Evolutionary conservation across 805 yeast genomes (phyloP), one percentile per base, ranked within the genome.

Genomic region (Nakazawaea siamensis): DNA sequence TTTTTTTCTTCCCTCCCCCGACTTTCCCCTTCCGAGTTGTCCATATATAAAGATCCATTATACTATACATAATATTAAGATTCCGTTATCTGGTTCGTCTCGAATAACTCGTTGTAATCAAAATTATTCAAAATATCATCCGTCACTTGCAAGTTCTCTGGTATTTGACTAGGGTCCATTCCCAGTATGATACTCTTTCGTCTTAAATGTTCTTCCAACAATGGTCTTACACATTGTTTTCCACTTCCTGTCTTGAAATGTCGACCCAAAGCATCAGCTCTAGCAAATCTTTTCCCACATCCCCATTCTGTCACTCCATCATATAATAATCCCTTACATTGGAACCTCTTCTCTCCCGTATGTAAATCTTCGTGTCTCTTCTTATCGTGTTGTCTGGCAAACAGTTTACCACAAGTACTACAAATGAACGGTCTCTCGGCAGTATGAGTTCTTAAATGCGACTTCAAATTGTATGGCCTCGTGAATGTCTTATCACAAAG

Each of bases 381-480:
- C 40, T 79, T 60, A 52, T 82, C 92, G 48, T 82, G 92, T 37
- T 77, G 79, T 40, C 92, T 58, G 5, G 88, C 88, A 63, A 83
- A 83, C 1, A 88, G 83, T 52, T 82, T 82, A 4, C 85, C 86
- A 58, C 94, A 83, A 3, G 72, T 66, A 11, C 69, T 62, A 55
- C 94, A 83, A 6, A 73, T 64, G 49, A 73, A 83, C 5, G 92
- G 94, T 35, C 87, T 60, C 49, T 83, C 94, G 50, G 81, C 81
- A 1, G 94, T 82, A 53, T 84, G 98, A 0, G 97, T 90, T 39
- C 96, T 65, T 50, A 83, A 62, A 58, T 90, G 98, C 0, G 95
- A 84, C 46, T 90, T 85, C 45, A 90, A 64, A 52, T 92, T 92
- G 55, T 92, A 92, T 0, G 96, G 95, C 37, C 97, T 62, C 2